phyloP scores from a whole-genome alignment of 2,329 filamentous ascomycete species.

The Apiospora arundinis region DNA sequence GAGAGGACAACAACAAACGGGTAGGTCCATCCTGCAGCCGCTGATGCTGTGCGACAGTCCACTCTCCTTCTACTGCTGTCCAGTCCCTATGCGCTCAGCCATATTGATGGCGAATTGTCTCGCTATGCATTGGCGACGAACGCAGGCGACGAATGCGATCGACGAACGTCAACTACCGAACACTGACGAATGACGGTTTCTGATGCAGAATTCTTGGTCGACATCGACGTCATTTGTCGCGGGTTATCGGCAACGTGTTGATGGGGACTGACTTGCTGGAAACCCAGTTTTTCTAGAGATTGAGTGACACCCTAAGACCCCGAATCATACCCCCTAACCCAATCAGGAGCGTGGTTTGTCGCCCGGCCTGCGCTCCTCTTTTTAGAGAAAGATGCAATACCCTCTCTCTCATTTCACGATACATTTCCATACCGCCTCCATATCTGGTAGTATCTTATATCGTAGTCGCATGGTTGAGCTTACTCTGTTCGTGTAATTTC shows the following conservation, averaged over 20 bases:
- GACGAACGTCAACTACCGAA: background rate
- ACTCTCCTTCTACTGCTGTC: too few relatives aligned
- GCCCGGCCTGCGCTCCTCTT: background rate
- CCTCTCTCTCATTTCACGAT: too few relatives aligned
- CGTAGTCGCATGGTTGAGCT: too few relatives aligned
- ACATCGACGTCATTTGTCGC: conserved; percentile 5
- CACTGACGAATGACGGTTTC: background rate
- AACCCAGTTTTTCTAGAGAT: conserved; percentile 9
- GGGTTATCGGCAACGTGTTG: conserved; percentile 7
- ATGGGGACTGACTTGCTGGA: conserved; percentile 7
- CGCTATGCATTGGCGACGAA: background rate
- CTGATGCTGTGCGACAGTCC: too few relatives aligned
- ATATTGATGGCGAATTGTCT: background rate
- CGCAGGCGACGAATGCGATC: background rate
- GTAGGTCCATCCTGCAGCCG: background rate
- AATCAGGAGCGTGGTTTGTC: background rate
- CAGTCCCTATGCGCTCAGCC: too few relatives aligned
- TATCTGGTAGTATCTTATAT: too few relatives aligned
- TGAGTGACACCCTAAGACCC: conserved; percentile 13
- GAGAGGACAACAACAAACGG: too few relatives aligned
- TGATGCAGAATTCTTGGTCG: conserved; percentile 5
- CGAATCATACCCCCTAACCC: conserved; percentile 9
- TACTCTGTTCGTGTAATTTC: too few relatives aligned
- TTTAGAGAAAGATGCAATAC: background rate
- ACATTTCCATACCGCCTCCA: too few relatives aligned